Conservation (phyloP, 805 yeast genomes). For the Debaryomyces hansenii region DNA sequence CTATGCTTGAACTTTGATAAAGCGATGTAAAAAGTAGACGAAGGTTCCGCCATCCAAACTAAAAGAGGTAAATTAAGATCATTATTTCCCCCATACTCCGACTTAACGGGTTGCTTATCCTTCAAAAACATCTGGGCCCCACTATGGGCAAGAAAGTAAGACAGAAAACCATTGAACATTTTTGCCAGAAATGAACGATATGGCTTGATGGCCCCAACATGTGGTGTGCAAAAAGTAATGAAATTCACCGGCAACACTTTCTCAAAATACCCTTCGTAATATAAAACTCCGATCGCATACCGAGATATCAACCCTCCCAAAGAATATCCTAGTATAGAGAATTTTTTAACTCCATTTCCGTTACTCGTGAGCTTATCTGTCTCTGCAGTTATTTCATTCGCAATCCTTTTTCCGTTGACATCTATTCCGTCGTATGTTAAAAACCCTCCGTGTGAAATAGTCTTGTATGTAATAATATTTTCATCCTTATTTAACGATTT, state of each 20-base stretch:
- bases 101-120: constrained; percentile 24
- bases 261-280: constrained; percentile 53
- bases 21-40: constrained; percentile 59
- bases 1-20: constrained; percentile 52
- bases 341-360: constrained; percentile 28
- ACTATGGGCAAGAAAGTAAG: constrained; percentile 64
- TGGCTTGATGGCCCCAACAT: constrained; percentile 64
- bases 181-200: constrained; percentile 44
- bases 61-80: constrained; percentile 51
- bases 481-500: constrained; percentile 21
- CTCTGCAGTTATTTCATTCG: constrained; percentile 54
- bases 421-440: constrained; percentile 87
- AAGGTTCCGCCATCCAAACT: constrained; percentile 61
- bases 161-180: constrained; percentile 63
- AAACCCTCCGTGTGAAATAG: constrained; percentile 67
- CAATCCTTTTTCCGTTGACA: constrained; percentile 75
- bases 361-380: constrained; percentile 12
- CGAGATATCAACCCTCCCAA: constrained; percentile 44
- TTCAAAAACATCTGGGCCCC: constrained; percentile 73
- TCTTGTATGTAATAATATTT: constrained; percentile 44
- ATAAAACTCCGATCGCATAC: constrained; percentile 47
- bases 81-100: constrained; percentile 2
- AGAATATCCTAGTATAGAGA: constrained; percentile 43
- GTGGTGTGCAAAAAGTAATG: constrained; percentile 58
- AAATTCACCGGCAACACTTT: constrained; percentile 56